phyloP scores from a whole-genome alignment of 495 filamentous ascomycete genomes.

The Haplographium delicatum region DNA sequence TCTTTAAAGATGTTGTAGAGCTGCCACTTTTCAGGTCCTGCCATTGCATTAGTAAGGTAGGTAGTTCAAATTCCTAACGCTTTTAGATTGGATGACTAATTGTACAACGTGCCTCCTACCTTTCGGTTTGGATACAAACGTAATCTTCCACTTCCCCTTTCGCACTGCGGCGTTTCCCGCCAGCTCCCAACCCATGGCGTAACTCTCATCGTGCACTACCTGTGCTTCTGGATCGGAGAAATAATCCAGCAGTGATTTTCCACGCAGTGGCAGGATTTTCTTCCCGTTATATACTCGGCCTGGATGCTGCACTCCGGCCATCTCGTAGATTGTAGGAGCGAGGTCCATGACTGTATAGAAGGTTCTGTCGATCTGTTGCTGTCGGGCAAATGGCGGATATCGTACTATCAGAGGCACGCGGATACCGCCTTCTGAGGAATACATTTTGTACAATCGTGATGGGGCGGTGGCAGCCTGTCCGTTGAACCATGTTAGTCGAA shows the following conservation, averaged over 20 bases:
- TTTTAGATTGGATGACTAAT: no score
- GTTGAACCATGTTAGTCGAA: no score
- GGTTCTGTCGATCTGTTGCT: constrained; percentile 42
- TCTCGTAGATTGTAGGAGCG: constrained; percentile 53
- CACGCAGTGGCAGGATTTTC: constrained; percentile 53
- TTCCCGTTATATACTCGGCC: constrained; percentile 50
- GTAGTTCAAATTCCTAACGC: no score
- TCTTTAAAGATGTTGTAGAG: constrained; percentile 35
- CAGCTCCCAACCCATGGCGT: constrained; percentile 35
- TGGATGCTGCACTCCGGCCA: constrained; percentile 55
- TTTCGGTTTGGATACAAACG: constrained; percentile 30
- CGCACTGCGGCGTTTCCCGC: constrained; percentile 34
- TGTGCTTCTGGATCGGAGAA: neutral
- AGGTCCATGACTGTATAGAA: constrained; percentile 64
- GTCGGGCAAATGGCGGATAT: constrained; percentile 16
- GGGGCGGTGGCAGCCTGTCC: constrained; percentile 62
- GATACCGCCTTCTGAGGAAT: constrained; percentile 57
- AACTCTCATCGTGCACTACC: neutral
- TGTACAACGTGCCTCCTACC: no score
- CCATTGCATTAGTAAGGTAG: no score
- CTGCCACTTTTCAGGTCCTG: constrained; percentile 30
- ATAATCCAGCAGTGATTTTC: constrained; percentile 26
- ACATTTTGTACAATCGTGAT: constrained; percentile 55
- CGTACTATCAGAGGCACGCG: constrained; percentile 53
- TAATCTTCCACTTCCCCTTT: constrained; percentile 37